These are phyloP conservation scores for Melaleuca quinquenervia DNA, from an alignment of 345 rosid genomes.

Conservation along the genomic window DNA sequence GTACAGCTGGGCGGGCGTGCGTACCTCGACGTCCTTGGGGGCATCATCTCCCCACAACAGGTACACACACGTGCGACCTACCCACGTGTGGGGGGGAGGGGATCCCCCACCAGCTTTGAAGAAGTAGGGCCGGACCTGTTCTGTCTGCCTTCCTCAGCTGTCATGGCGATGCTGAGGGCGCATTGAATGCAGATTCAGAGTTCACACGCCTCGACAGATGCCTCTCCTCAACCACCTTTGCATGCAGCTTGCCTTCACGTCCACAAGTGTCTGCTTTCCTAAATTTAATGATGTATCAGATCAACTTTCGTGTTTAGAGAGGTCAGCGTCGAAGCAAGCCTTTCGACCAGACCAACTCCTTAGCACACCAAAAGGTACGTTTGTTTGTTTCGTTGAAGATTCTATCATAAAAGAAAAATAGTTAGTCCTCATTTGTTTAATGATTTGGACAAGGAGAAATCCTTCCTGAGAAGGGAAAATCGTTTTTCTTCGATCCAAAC, in stretches of 20 bases:
- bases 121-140: neutral
- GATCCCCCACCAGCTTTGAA: neutral
- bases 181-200: neutral
- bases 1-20: neutral
- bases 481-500: neutral
- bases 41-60: neutral
- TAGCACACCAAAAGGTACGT: too few species aligned
- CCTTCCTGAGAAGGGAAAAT: neutral
- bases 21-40: neutral
- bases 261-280: neutral
- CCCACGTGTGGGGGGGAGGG: too few species aligned
- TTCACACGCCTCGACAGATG: too few species aligned
- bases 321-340: neutral
- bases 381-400: neutral
- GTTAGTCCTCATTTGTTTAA: neutral
- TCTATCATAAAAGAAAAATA: neutral
- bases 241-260: neutral
- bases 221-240: neutral
- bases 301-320: neutral
- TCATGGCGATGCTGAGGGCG: neutral
- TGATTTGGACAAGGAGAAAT: neutral
- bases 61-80: neutral
- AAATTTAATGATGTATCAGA: neutral
- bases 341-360: accelerated
- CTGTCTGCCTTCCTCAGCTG: neutral